Evolutionary conservation across 352 stramenopile genomes (phyloP).

Genomic region (Globisporangium canariense): DNA sequence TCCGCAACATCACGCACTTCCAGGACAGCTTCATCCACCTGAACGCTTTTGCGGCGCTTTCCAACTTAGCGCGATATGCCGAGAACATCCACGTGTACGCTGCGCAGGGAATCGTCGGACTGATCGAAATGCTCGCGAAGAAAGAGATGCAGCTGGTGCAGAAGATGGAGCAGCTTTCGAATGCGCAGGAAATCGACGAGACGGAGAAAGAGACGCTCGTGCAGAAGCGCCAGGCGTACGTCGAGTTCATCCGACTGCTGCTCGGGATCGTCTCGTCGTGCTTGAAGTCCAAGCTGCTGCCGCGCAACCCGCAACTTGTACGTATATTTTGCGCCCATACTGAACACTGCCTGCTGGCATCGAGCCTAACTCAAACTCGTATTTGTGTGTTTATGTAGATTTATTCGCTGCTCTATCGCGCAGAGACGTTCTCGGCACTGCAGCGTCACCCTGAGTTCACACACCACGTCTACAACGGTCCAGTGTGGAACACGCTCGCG

Average conservation of each 20-base stretch:
- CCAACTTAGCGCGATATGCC: constrained; percentile 66
- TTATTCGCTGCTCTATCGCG: constrained; percentile 79
- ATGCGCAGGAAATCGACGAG: constrained; percentile 16
- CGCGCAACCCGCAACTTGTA: constrained; percentile 76
- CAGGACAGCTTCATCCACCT: constrained; percentile 79
- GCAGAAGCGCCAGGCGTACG: constrained; percentile 60
- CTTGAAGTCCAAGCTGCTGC: constrained; percentile 59
- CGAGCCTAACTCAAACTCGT: not conserved
- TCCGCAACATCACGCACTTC: constrained; percentile 78
- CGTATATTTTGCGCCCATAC: not conserved
- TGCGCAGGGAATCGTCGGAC: constrained; percentile 58
- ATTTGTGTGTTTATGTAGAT: constrained; percentile 30
- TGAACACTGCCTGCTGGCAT: not conserved
- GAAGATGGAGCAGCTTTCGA: constrained; percentile 34
- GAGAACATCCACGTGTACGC: constrained; percentile 75
- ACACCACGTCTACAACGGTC: constrained; percentile 54
- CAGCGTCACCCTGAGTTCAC: constrained; percentile 58
- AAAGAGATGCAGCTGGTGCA: constrained; percentile 60
- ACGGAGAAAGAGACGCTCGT: constrained; percentile 41
- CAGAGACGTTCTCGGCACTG: constrained; percentile 51
- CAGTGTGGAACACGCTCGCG: constrained; percentile 60
- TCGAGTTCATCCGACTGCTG: constrained; percentile 73
- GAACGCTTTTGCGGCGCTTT: constrained; percentile 68
- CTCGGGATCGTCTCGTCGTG: constrained; percentile 65
- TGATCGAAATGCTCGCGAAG: constrained; percentile 76